These are phyloP conservation scores for Platanus orientalis DNA, from an alignment of 164 flowering plant genomes.

Conservation along the genomic window DNA sequence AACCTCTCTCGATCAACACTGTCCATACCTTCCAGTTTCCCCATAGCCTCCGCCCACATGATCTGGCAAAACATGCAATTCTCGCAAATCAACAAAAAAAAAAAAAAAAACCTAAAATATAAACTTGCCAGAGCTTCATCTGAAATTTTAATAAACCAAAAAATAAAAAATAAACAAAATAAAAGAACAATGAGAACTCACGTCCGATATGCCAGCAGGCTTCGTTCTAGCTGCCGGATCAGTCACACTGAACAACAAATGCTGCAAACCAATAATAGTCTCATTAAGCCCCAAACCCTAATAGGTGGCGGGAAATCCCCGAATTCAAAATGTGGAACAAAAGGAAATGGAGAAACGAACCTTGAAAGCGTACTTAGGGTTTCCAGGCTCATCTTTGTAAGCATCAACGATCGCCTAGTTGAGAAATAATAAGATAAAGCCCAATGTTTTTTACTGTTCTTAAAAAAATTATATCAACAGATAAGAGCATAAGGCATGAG, in stretches of 20 bases:
- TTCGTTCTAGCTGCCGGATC: conserved; percentile 71
- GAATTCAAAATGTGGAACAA: conserved; percentile 1
- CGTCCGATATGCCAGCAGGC: conserved; percentile 95
- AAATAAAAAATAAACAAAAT: too few species aligned
- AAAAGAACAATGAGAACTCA: conserved; percentile 38
- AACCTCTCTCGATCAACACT: conserved; percentile 72
- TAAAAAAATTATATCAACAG: not conserved
- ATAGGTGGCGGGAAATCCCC: not conserved
- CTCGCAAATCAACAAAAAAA: conserved; percentile 20
- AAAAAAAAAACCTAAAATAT: conserved; percentile 3
- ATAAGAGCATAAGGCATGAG: not conserved
- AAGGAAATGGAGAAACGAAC: conserved; percentile 28
- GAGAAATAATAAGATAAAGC: not conserved
- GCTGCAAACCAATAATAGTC: conserved; percentile 42
- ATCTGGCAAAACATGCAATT: conserved; percentile 60
- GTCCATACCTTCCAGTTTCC: conserved; percentile 94
- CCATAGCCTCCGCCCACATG: conserved; percentile 99
- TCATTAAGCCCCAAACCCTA: conserved; percentile 13
- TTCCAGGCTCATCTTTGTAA: conserved; percentile 82
- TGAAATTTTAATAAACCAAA: not conserved
- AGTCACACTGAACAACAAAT: conserved; percentile 89
- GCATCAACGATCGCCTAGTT: conserved; percentile 89
- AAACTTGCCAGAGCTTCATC: too few species aligned
- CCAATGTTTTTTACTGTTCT: not conserved
- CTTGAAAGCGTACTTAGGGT: conserved; percentile 92